These are phyloP conservation scores for Taxillus chinensis DNA, from an alignment of 164 flowering plant species.

Conservation along the genomic window DNA sequence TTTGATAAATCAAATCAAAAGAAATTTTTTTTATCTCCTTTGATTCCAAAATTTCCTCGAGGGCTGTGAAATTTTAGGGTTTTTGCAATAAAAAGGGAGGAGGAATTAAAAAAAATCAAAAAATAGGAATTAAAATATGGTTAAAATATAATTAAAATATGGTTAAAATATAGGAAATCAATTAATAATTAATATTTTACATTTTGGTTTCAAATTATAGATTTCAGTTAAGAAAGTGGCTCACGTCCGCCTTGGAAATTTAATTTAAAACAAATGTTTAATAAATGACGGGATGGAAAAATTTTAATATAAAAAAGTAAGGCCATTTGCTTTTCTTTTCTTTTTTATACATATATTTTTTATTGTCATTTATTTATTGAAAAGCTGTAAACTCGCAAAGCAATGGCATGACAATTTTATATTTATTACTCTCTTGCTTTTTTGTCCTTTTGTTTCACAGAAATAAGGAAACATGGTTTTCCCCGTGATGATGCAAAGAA, in stretches of 20 bases:
- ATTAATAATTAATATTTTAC: conserved; percentile 27
- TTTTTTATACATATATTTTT: conserved; percentile 4
- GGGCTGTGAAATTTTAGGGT: conserved; percentile 37
- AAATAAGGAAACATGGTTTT: too few relatives aligned
- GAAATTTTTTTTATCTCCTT: not conserved
- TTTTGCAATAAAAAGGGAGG: conserved; percentile 32
- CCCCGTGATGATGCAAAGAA: too few relatives aligned
- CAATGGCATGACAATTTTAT: conserved; percentile 13
- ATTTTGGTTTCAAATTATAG: conserved; percentile 38
- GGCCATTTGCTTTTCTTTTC: not conserved
- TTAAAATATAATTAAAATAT: conserved; percentile 9
- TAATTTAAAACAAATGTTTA: conserved; percentile 25
- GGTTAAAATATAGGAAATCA: conserved; percentile 23
- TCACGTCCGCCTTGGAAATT: conserved; percentile 57
- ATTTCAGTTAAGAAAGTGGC: conserved; percentile 47
- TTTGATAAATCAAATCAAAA: conserved; percentile 8
- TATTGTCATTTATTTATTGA: conserved; percentile 13
- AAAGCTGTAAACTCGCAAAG: conserved; percentile 41
- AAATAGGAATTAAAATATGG: conserved; percentile 12
- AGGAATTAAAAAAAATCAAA: conserved; percentile 17
- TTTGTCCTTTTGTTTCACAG: too few relatives aligned
- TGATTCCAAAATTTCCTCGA: conserved; percentile 10
- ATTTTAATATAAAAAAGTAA: conserved; percentile 7
- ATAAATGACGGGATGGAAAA: conserved; percentile 12
- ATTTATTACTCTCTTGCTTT: too few relatives aligned